Evolutionary conservation across 2,329 filamentous ascomycete species (phyloP).

Genomic region (Ophiocordyceps camponoti-rufipedis): DNA sequence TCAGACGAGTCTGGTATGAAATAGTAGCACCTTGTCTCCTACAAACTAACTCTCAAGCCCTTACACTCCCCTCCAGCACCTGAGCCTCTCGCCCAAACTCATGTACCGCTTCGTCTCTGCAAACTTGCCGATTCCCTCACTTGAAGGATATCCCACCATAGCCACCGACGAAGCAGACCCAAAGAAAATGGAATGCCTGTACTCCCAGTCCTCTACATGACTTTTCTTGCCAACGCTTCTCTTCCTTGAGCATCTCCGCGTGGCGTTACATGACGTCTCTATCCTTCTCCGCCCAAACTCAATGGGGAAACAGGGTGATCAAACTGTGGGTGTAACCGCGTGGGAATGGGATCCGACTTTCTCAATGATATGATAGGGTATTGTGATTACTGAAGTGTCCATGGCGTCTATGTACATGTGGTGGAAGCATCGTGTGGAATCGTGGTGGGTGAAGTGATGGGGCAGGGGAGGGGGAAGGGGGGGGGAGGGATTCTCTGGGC

Average conservation of each 20-base stretch:
- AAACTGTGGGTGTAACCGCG: slow-evolving; percentile 1
- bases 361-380: slow-evolving; percentile 12
- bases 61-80: too few relatives aligned
- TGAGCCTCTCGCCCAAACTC: too few relatives aligned
- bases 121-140: too few relatives aligned
- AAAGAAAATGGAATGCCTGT: slow-evolving; percentile 10
- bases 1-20: too few relatives aligned
- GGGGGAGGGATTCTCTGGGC: neutral
- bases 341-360: slow-evolving; percentile 8
- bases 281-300: slow-evolving; percentile 14
- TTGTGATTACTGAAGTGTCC: slow-evolving; percentile 20
- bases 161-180: neutral
- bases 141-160: too few relatives aligned
- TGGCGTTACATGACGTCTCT: slow-evolving; percentile 23
- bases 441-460: slow-evolving; percentile 8
- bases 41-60: too few relatives aligned
- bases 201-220: slow-evolving; percentile 24
- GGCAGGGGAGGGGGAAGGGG: slow-evolving; percentile 4
- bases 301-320: slow-evolving; percentile 1
- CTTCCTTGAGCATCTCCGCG: slow-evolving; percentile 9
- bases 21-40: too few relatives aligned
- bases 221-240: slow-evolving; percentile 16
- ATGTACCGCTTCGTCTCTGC: too few relatives aligned
- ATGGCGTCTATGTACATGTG: slow-evolving; percentile 20
- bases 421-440: slow-evolving; percentile 18